Evolutionary conservation across 176 grass and related monocot genomes (phyloP).

Genomic region (Eremochloa ophiuroides): DNA sequence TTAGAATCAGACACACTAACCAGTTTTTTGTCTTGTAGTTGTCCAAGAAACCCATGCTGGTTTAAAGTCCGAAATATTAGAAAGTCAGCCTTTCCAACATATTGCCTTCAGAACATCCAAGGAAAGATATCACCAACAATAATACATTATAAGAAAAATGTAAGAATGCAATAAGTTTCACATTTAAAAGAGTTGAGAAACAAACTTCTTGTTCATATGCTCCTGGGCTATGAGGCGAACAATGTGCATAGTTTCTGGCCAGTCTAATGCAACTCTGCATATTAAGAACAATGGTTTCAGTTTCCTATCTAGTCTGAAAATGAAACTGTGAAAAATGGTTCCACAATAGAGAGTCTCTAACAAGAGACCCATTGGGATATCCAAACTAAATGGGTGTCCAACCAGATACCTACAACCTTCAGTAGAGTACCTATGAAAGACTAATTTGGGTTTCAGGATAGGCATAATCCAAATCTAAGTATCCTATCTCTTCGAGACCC

Average conservation of each 20-base stretch:
- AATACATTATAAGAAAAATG: slow-evolving; percentile 9
- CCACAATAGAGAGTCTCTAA: too few relatives aligned
- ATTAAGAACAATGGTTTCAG: slow-evolving; percentile 16
- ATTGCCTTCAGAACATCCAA: slow-evolving; percentile 54
- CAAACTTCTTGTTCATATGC: slow-evolving; percentile 92
- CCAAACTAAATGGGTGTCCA: too few relatives aligned
- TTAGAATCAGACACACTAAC: slow-evolving; percentile 40
- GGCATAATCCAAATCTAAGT: too few relatives aligned
- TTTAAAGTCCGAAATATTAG: slow-evolving; percentile 83
- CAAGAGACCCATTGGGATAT: too few relatives aligned
- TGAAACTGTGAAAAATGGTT: too few relatives aligned
- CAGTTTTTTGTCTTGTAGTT: slow-evolving; percentile 91
- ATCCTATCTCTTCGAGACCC: too few relatives aligned
- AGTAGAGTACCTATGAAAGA: too few relatives aligned
- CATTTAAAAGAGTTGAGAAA: slow-evolving; percentile 19
- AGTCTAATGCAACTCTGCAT: slow-evolving; percentile 72
- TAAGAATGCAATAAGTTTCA: not conserved
- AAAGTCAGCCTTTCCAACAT: slow-evolving; percentile 80
- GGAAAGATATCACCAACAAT: slow-evolving; percentile 13
- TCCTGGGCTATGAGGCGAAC: slow-evolving; percentile 89
- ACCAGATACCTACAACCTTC: too few relatives aligned
- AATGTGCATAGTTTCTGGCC: slow-evolving; percentile 92
- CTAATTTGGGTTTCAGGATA: too few relatives aligned
- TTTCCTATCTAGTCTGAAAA: too few relatives aligned
- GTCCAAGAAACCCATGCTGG: slow-evolving; percentile 87